Base-by-base conservation (phyloP, 2,329 filamentous ascomycete genomes). In the Ambrosiella beaveri region DNA sequence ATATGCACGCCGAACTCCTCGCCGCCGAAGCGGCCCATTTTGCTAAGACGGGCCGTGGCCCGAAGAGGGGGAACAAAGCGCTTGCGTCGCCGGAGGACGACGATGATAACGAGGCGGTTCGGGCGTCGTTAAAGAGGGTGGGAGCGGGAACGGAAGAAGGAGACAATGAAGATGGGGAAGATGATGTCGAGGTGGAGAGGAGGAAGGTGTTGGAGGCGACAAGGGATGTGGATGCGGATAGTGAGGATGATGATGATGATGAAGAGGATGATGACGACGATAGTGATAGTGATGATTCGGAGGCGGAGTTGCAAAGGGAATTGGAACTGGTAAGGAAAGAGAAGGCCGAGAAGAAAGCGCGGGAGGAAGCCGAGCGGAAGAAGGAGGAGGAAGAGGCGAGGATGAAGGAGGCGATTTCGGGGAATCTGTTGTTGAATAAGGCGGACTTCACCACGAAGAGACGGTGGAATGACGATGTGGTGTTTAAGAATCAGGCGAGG, bases 401-500 rank as follows among this genome's bases (percentile, higher is more conserved):
- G 61, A 91, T 95, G 70, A 79, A 82, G 63, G 87, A 96, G 65
- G 95, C 97, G 65, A 91, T 93, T 40, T 74, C 86, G 47, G 93
- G 93, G 6, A 98, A 98, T 68, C 93, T 93, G 44, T 73, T 98
- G 56, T 78, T 98, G 59, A 96, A 97, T 55, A 86, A 87, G 68
- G 72, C 79, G 17, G 89, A 95, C 64, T 97, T 94, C 68, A 89
- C 84, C 60, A 84, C 96, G 66, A 96, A 95, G 77, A 76, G 88
- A 64, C 75, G 90, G 64, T 98, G 93, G 93, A 93, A 98, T 65
- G 93, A 98, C 65, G 93, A 98, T 68, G 93, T 98, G 11, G 90
- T 98, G 2, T 98, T 98, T 74, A 97, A 95, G 75, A 98, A 98
- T 70, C 93, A 98, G 73, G 93, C 91, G 39, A 80, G 93, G 60